Evolutionary conservation across 148 eudicot genomes (phyloP).

Genomic region (Camellia lanceoleosa): DNA sequence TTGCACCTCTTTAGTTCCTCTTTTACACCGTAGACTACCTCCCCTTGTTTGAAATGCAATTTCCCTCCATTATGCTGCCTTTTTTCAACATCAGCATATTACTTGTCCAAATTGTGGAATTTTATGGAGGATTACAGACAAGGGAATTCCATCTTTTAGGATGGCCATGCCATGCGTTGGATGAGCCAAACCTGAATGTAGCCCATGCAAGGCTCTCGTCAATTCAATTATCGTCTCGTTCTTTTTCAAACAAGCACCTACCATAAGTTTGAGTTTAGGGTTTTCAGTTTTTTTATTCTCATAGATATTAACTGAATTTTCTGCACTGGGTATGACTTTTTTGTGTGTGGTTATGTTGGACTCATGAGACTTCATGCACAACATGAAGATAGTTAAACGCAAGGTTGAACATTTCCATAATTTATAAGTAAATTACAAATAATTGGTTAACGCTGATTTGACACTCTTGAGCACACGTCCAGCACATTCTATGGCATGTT

Average conservation of each 20-base stretch:
- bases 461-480: background rate
- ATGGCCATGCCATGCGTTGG: background rate
- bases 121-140: background rate
- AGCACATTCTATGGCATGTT: background rate
- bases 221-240: background rate
- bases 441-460: background rate
- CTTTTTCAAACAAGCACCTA: background rate
- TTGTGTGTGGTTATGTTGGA: background rate
- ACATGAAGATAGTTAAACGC: background rate
- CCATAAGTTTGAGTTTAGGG: background rate
- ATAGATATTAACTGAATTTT: background rate
- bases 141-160: background rate
- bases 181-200: background rate
- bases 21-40: background rate
- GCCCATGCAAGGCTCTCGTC: background rate
- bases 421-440: no score
- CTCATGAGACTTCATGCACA: background rate
- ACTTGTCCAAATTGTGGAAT: background rate
- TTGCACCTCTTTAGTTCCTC: background rate
- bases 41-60: background rate
- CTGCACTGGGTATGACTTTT: no score
- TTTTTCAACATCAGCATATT: background rate
- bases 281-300: background rate
- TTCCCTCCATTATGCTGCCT: conserved; percentile 7
- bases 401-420: background rate